phyloP scores from a whole-genome alignment of 305 asterid genomes.

The Withania somnifera region DNA sequence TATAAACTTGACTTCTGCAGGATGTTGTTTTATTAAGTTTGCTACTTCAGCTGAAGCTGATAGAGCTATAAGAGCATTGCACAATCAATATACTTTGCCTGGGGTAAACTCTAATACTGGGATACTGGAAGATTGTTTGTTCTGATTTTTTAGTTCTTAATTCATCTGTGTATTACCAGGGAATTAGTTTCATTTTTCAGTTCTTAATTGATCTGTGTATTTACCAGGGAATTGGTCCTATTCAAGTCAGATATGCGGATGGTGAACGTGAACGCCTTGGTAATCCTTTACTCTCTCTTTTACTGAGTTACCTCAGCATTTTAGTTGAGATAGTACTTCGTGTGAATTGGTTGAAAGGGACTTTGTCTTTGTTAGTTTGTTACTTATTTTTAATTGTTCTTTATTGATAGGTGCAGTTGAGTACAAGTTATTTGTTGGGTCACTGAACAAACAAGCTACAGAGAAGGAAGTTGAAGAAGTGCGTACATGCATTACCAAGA shows the following conservation, averaged over 20 bases:
- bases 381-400: conserved; percentile 10
- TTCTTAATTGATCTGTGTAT: conserved; percentile 11
- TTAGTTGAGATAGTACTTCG: not conserved
- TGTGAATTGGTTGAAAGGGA: not conserved
- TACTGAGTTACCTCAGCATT: not conserved
- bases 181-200: too few species aligned
- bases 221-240: conserved; percentile 79
- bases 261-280: conserved; percentile 99
- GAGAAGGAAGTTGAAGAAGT: conserved; percentile 97
- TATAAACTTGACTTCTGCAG: conserved; percentile 55
- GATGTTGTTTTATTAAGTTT: conserved; percentile 95
- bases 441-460: conserved; percentile 78
- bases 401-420: conserved; percentile 64
- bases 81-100: conserved; percentile 72
- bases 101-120: conserved; percentile 55
- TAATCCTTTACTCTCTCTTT: conserved; percentile 13
- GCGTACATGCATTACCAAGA: conserved; percentile 15
- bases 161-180: conserved; percentile 40
- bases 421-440: conserved; percentile 88
- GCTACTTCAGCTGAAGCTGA: conserved; percentile 90
- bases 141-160: conserved; percentile 4
- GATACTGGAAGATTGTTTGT: conserved; percentile 4
- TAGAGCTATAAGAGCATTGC: conserved; percentile 83
- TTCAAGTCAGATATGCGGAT: conserved; percentile 98
- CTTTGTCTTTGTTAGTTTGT: not conserved